Conservation (phyloP, 2,329 filamentous ascomycete species). For the Magnaporthiopsis rhizophila region DNA sequence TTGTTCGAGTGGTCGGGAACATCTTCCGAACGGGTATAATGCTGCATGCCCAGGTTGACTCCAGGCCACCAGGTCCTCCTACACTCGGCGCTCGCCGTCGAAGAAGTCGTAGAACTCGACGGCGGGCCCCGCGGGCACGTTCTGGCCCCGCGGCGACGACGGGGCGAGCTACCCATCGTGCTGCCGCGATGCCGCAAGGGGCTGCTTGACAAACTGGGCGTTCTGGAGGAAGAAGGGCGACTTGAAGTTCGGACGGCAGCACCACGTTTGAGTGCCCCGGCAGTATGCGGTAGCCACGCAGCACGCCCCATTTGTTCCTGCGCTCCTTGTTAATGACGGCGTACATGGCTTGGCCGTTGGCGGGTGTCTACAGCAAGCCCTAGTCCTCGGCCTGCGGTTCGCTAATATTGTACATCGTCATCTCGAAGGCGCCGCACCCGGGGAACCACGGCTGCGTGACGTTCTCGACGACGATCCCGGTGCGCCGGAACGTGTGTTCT, state of each 20-base stretch:
- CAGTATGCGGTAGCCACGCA: constrained; percentile 34
- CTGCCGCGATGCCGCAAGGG: constrained; percentile 32
- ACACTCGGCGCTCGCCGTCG: constrained; percentile 32
- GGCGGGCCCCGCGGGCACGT: constrained; percentile 25
- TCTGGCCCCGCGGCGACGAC: constrained; percentile 24
- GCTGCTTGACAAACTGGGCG: constrained; percentile 17
- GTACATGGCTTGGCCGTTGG: constrained; percentile 31
- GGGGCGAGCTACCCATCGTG: constrained; percentile 36
- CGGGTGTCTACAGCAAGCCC: constrained; percentile 21
- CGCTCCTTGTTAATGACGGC: constrained; percentile 25
- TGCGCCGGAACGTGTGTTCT: constrained; percentile 26
- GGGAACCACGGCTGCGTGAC: constrained; percentile 27
- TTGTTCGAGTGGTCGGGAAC: constrained; percentile 24
- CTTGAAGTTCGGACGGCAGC: constrained; percentile 24
- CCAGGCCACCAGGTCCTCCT: constrained; percentile 34
- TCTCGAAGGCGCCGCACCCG: constrained; percentile 27
- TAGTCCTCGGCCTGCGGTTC: constrained; percentile 18
- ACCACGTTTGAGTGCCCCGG: constrained; percentile 26
- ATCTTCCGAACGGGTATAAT: constrained; percentile 34
- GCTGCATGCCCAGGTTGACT: constrained; percentile 45
- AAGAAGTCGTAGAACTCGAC: constrained; percentile 33
- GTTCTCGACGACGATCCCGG: constrained; percentile 22
- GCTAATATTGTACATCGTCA: constrained; percentile 20
- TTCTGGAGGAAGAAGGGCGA: constrained; percentile 22
- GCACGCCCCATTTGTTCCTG: constrained; percentile 32